Percentiles rank a stretch among this genome's conserved stretches.
phyloP scores from a whole-genome alignment of 768 basidiomycete species.

The Pulveroboletus ravenelii region DNA sequence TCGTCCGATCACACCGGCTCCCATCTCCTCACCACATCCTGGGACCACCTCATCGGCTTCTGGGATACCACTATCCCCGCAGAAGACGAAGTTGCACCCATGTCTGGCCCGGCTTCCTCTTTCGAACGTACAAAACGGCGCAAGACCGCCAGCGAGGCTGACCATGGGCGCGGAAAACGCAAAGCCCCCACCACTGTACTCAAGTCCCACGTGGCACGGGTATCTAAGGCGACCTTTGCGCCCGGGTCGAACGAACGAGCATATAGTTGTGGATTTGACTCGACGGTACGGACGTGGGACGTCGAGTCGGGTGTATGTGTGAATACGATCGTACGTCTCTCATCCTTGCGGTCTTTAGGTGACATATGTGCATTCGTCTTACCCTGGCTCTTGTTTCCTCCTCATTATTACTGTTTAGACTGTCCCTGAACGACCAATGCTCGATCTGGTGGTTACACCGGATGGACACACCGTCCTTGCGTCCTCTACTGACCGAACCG shows the following conservation, averaged over 20 bases:
- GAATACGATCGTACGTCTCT: constrained; percentile 52
- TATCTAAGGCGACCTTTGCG: constrained; percentile 68
- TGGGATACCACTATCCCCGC: constrained; percentile 67
- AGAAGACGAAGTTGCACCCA: constrained; percentile 52
- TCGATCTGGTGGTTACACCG: constrained; percentile 49
- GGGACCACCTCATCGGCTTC: constrained; percentile 82
- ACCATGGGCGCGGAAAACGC: constrained; percentile 36
- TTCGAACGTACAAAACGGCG: constrained; percentile 55
- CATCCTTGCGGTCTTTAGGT: not conserved
- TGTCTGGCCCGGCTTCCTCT: not conserved
- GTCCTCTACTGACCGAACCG: not conserved
- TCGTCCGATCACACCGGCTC: constrained; percentile 48
- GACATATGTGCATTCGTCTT: not conserved
- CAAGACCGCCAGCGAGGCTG: constrained; percentile 39
- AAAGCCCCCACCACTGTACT: constrained; percentile 73
- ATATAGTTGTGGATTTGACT: constrained; percentile 69
- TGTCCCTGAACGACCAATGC: constrained; percentile 70
- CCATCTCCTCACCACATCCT: constrained; percentile 76
- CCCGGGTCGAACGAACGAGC: constrained; percentile 24
- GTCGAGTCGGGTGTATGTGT: constrained; percentile 69
- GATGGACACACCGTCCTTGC: not conserved
- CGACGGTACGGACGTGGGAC: constrained; percentile 88
- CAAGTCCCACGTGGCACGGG: constrained; percentile 77
- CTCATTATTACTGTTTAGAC: constrained; percentile 36
- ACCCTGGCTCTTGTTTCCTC: not conserved